phyloP scores from a whole-genome alignment of 305 asterid genomes.

The Nicotiana rustica region DNA sequence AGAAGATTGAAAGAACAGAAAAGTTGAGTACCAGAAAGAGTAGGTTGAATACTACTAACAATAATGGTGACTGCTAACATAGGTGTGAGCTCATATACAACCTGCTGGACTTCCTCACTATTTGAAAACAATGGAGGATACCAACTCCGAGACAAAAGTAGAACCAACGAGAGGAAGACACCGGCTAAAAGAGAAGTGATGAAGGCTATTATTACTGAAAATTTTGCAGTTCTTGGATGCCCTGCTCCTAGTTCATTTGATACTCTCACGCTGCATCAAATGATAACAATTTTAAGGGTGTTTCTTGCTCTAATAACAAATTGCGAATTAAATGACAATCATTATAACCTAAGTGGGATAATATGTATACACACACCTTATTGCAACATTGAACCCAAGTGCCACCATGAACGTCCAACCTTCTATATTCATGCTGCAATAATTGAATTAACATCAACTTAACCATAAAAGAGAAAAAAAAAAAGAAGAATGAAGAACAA shows the following conservation, averaged over 20 bases:
- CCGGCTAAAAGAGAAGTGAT: conserved; percentile 52
- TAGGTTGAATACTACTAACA: conserved; percentile 55
- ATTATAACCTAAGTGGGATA: too few species aligned
- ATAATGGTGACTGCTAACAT: conserved; percentile 52
- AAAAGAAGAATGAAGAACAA: too few species aligned
- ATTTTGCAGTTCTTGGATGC: conserved; percentile 56
- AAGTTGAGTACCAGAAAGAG: conserved; percentile 54
- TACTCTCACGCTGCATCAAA: conserved; percentile 56
- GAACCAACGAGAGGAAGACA: conserved; percentile 42
- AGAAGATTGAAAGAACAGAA: neutral
- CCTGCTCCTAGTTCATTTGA: conserved; percentile 64
- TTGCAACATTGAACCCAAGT: too few species aligned
- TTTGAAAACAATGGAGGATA: conserved; percentile 54
- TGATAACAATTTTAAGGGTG: neutral
- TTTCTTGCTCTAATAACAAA: neutral
- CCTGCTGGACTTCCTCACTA: conserved; percentile 45
- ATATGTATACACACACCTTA: too few species aligned
- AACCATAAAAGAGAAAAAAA: too few species aligned
- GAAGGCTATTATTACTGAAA: conserved; percentile 54
- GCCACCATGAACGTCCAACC: too few species aligned
- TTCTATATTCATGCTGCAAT: too few species aligned
- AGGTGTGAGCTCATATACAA: conserved; percentile 59
- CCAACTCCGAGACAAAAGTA: conserved; percentile 37
- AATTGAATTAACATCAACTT: too few species aligned
- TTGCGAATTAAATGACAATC: neutral